Evolutionary conservation across 106 monocot genomes (phyloP).

Genomic region (Acorus gramineus): DNA sequence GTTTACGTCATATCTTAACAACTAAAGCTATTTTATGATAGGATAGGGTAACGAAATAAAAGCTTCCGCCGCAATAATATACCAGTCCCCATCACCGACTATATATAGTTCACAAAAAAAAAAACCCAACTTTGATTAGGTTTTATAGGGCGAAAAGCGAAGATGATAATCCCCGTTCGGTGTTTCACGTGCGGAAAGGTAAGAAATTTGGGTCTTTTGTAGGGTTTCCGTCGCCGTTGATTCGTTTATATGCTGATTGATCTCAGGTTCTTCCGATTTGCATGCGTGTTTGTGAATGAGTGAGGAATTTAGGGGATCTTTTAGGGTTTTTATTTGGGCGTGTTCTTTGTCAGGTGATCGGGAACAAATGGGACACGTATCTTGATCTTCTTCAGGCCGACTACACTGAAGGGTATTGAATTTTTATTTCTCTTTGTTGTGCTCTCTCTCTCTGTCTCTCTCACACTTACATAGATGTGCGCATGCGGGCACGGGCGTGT

Average conservation of each 20-base stretch:
- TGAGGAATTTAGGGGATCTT: no score
- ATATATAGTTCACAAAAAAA: no score
- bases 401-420: constrained; percentile 42
- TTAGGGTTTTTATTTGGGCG: no score
- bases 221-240: background rate
- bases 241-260: background rate
- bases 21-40: no score
- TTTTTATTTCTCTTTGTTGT: background rate
- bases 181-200: constrained; percentile 81
- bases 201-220: background rate
- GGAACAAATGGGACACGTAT: constrained; percentile 58
- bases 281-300: no score
- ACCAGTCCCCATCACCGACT: no score
- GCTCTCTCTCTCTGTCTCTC: background rate
- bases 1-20: no score
- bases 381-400: constrained; percentile 57
- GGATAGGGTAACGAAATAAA: no score
- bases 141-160: background rate
- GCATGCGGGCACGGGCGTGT: no score
- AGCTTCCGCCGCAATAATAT: no score
- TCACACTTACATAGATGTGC: background rate
- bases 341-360: constrained; percentile 31
- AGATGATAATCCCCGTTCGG: constrained; percentile 80
- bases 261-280: no score
- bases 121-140: no score